phyloP scores from a whole-genome alignment of 176 grass and related monocot genomes.

The Musa acuminata region DNA sequence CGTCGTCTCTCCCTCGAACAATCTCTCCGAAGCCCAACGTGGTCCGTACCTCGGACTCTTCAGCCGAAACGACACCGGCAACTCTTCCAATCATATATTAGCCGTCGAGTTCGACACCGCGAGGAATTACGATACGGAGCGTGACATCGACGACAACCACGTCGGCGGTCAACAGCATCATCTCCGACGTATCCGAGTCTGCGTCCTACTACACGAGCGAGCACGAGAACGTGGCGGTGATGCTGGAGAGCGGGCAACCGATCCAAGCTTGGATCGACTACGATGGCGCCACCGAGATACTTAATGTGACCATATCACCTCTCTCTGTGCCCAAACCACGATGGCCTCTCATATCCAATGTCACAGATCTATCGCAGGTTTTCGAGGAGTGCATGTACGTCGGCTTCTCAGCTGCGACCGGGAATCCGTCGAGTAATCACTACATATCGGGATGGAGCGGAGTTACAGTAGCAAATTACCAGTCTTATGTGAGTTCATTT shows the following conservation, averaged over 20 bases:
- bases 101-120: constrained; percentile 34
- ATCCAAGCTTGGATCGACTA: constrained; percentile 37
- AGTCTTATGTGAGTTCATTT: too few relatives aligned
- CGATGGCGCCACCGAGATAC: not conserved
- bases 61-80: constrained; percentile 4
- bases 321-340: constrained; percentile 18
- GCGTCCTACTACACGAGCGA: constrained; percentile 18
- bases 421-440: constrained; percentile 25
- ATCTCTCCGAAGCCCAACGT: not conserved
- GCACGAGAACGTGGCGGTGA: constrained; percentile 1
- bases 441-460: constrained; percentile 42
- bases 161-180: constrained; percentile 34
- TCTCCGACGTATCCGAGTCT: constrained; percentile 19
- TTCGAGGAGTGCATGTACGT: constrained; percentile 35
- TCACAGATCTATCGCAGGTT: constrained; percentile 18
- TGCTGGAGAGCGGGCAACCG: constrained; percentile 19
- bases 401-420: constrained; percentile 31
- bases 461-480: too few relatives aligned
- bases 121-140: not conserved
- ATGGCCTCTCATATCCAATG: constrained; percentile 24
- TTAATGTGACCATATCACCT: too few relatives aligned
- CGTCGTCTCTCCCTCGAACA: constrained; percentile 8
- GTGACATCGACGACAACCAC: constrained; percentile 23
- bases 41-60: constrained; percentile 19
- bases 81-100: constrained; percentile 36